A percentile compares a stretch with the other conserved stretches of the same genome.
These are phyloP conservation scores for Elaeis oleifera DNA, from an alignment of 202 grass and related monocot genomes.

Conservation along the genomic window DNA sequence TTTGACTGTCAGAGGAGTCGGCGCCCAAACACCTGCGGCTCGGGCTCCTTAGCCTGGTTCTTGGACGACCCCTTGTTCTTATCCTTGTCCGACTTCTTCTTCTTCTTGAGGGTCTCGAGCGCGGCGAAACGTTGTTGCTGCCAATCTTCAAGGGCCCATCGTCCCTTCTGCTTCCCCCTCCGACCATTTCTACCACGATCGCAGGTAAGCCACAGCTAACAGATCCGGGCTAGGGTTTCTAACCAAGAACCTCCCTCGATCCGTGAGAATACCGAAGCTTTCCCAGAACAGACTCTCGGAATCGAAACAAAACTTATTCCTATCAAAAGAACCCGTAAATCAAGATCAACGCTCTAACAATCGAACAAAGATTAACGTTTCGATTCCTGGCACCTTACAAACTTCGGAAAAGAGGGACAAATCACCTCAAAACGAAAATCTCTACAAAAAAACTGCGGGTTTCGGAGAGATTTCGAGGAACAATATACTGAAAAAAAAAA, in stretches of 20 bases:
- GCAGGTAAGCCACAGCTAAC: not conserved
- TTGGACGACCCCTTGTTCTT: constrained; percentile 46
- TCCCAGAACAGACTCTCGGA: too few relatives aligned
- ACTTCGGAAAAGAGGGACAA: not conserved
- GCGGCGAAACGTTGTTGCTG: constrained; percentile 89
- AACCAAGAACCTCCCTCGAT: not conserved
- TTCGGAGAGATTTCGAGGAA: too few relatives aligned
- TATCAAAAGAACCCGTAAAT: too few relatives aligned
- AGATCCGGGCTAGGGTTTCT: not conserved
- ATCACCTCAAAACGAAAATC: too few relatives aligned
- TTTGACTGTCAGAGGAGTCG: constrained; percentile 44
- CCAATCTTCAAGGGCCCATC: constrained; percentile 63
- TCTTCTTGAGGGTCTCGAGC: constrained; percentile 92
- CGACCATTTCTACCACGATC: constrained; percentile 40
- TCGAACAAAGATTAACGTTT: not conserved
- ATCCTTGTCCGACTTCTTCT: constrained; percentile 69
- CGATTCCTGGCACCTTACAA: not conserved
- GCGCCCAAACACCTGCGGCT: constrained; percentile 51
- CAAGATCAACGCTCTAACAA: not conserved
- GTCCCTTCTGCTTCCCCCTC: constrained; percentile 49
- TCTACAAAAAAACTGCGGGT: too few relatives aligned
- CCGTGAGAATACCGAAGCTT: too few relatives aligned
- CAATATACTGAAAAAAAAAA: too few relatives aligned
- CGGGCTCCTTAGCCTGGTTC: constrained; percentile 28
- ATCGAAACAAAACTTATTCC: too few relatives aligned